Evolutionary conservation across 495 filamentous ascomycete species (phyloP), one percentile per base, ranked within the genome.

Genomic region (Daldinia loculata): DNA sequence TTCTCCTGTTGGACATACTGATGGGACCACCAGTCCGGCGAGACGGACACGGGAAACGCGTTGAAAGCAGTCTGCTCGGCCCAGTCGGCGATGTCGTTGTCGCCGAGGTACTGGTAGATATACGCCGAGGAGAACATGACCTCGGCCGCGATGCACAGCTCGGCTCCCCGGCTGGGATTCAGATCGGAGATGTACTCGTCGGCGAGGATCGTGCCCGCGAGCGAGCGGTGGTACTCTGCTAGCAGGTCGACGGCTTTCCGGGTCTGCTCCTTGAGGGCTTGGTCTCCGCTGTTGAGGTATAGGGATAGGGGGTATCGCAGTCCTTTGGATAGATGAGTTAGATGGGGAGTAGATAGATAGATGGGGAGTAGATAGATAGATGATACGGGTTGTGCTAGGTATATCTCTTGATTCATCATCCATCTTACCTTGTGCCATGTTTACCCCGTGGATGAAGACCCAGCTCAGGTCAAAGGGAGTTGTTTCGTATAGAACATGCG

Each of bases 51-150:
- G 4, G 89, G 88, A 7, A 89, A 74, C 5, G 85, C 84, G 57
- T 90, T 90, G 77, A 87, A 91, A 8, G 88, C 87, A 8, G 82
- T 80, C 50, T 83, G 74, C 72, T 90, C 89, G 8, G 84, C 81
- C 17, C 80, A 76, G 68, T 90, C 88, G 4, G 87, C 89, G 61
- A 84, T 86, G n/a, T 78, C 61, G 36, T 82, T 82, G 59, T 84
- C 83, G 17, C 84, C 84, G 2, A 85, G 67, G 34, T 74, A 61
- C 27, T 75, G 78, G 68, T 79, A 79, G 19, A 80, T 66, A 45
- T 79, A 79, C 11, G 70, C 74, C 15, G 78, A 53, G 0, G 78
- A 79, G 65, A 79, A 79, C 32, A 65, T 69, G 9, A 76, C 77
- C 64, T 80, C 78, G 24, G 78, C 74, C 9, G 72, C 71, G 27